Percentiles rank a stretch among this genome's conserved stretches.
These are phyloP conservation scores for Hyphodiscus hymeniophilus DNA, from an alignment of 495 filamentous ascomycete species.

Conservation along the genomic window DNA sequence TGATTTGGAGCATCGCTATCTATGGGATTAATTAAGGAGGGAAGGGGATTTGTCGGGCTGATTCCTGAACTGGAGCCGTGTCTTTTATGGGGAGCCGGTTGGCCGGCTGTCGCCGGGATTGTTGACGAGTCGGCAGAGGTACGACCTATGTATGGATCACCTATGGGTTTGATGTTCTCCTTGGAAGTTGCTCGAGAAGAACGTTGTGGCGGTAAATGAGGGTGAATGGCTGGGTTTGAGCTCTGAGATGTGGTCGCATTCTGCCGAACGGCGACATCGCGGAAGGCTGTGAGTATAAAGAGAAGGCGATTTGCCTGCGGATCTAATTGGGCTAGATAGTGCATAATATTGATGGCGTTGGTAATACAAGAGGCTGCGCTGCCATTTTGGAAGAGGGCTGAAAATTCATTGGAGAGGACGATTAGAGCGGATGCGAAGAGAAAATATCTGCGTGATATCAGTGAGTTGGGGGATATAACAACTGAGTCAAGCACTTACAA, in stretches of 20 bases:
- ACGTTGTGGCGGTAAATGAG: neutral
- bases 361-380: slow-evolving; percentile 45
- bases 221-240: neutral
- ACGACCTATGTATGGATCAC: neutral
- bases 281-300: slow-evolving; percentile 57
- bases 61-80: neutral
- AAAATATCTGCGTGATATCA: slow-evolving; percentile 42
- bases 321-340: slow-evolving; percentile 53
- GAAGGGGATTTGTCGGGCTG: slow-evolving; percentile 23
- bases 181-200: neutral
- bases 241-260: slow-evolving; percentile 9
- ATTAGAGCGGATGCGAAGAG: slow-evolving; percentile 65
- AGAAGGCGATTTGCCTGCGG: slow-evolving; percentile 55
- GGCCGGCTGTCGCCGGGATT: neutral
- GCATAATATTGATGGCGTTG: slow-evolving; percentile 52
- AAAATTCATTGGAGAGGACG: slow-evolving; percentile 62
- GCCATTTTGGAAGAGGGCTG: slow-evolving; percentile 49
- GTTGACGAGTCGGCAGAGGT: neutral
- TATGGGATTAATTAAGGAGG: slow-evolving; percentile 22
- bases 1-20: neutral
- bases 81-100: neutral
- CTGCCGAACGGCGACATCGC: slow-evolving; percentile 35
- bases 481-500: slow-evolving; percentile 35
- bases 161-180: neutral
- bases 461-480: neutral